Evolutionary conservation across 2,329 filamentous ascomycete genomes (phyloP).

Genomic region (Cladosporium cucumerinum): DNA sequence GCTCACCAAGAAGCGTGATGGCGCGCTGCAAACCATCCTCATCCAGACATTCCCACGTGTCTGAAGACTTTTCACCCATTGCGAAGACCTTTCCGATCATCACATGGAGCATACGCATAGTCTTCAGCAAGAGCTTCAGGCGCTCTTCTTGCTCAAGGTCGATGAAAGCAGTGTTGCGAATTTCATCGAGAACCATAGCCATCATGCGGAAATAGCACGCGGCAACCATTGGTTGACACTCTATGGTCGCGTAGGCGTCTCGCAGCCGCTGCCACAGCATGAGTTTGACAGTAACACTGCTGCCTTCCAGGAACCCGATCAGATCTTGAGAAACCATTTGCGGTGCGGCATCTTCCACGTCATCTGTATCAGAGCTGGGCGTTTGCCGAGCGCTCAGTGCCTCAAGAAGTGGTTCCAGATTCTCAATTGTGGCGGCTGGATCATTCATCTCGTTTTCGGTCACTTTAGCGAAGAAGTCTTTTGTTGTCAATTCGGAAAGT

Average conservation of each 20-base stretch:
- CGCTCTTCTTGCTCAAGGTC: conserved; percentile 60
- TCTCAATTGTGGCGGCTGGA: conserved; percentile 82
- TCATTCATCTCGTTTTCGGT: conserved; percentile 81
- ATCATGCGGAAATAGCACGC: conserved; percentile 84
- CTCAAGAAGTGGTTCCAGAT: conserved; percentile 86
- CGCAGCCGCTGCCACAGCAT: conserved; percentile 90
- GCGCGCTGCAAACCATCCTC: conserved; percentile 72
- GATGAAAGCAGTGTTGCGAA: conserved; percentile 58
- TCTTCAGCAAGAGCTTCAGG: conserved; percentile 68
- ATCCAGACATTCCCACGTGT: conserved; percentile 79
- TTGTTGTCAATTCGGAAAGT: conserved; percentile 86
- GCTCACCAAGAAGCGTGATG: conserved; percentile 65
- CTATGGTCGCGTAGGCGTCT: conserved; percentile 80
- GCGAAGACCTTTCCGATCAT: conserved; percentile 69
- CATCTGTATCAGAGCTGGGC: background rate
- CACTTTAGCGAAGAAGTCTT: conserved; percentile 90
- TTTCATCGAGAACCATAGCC: conserved; percentile 66
- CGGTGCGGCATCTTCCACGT: background rate
- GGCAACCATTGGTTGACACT: conserved; percentile 81
- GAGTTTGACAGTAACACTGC: conserved; percentile 76
- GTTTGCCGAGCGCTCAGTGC: conserved; percentile 45
- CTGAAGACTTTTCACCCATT: conserved; percentile 62
- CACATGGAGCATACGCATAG: conserved; percentile 75
- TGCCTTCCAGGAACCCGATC: conserved; percentile 77
- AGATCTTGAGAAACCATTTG: conserved; percentile 61